A percentile compares a stretch with the other conserved stretches of the same genome.
phyloP scores from a whole-genome alignment of 73 alveolate genomes.

The Paramecium octaurelia region DNA sequence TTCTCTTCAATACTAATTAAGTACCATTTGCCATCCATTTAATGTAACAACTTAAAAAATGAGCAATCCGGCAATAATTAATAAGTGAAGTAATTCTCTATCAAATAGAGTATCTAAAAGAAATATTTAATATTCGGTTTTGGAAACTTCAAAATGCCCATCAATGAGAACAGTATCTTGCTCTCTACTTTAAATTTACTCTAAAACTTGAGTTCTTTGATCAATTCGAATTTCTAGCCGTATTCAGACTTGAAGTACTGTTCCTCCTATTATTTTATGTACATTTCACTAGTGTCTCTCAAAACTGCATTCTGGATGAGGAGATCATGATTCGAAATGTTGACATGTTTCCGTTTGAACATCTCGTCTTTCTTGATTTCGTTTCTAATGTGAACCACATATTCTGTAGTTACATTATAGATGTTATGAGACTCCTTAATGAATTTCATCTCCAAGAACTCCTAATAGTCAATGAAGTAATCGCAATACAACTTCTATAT shows the following conservation, averaged over 20 bases:
- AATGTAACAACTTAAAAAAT: background rate
- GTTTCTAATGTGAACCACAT: constrained; percentile 20
- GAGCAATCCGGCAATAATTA: constrained; percentile 19
- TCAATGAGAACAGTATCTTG: constrained; percentile 1
- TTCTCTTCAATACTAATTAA: constrained; percentile 2
- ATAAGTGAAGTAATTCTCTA: constrained; percentile 23
- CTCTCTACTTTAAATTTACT: constrained; percentile 39
- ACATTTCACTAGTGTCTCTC: background rate
- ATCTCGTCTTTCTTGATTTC: constrained; percentile 39
- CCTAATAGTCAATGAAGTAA: background rate
- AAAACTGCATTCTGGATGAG: constrained; percentile 31
- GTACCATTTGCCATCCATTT: constrained; percentile 28
- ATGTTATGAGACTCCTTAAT: background rate
- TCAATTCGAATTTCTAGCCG: constrained; percentile 17
- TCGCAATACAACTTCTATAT: constrained; percentile 18
- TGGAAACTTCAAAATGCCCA: constrained; percentile 38
- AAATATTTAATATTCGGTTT: constrained; percentile 30
- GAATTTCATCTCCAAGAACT: background rate
- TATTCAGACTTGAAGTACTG: background rate
- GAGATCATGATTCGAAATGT: background rate
- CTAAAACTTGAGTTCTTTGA: constrained; percentile 29
- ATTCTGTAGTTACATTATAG: background rate
- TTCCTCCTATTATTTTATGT: background rate
- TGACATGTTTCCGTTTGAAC: background rate
- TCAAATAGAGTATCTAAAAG: constrained; percentile 4